Evolutionary conservation across 2,329 filamentous ascomycete genomes (phyloP), one percentile per base, ranked within the genome.

Genomic region (Zasmidium angulare): DNA sequence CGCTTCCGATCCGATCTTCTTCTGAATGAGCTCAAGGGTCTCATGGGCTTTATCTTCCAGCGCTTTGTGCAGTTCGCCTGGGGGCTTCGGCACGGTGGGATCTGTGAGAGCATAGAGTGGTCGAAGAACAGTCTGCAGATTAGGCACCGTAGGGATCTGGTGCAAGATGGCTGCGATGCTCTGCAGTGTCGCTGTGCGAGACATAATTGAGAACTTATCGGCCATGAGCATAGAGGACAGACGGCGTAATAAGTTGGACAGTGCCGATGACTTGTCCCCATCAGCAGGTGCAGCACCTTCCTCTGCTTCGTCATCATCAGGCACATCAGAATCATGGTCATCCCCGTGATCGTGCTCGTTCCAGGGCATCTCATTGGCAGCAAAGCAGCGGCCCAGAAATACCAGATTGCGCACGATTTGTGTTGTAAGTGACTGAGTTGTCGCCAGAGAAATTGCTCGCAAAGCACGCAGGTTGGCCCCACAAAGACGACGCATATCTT

Each of bases 21-120:
- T 89, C 78, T 96, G 92, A 60, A 99, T 73, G n/a, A 83, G 78
- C 63, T 91, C 89, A 79, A 98, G 87, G 11, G 93, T 80, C 68
- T 93, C 89, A 65, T 89, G 85, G 3, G 90, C 89, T 58, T 88
- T 87, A 46, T 84, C 82, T 66, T 89, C 86, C 31, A 99, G 79
- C 0, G 80, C 80, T 63, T 91, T 89, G 74, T 93, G 89, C 20
- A 82, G 84, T 4, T 82, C 79, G 43, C 76, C 73, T 50, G 68
- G 63, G 7, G 69, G 61, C 24, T 86, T 87, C 0, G 91, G 89
- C 19, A 84, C 79, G 0, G 85, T 84, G 1, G 89, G 82, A 72
- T 97, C 92, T 0, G 92, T 96, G 40, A 99, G 79, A 71, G 95
- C 90, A 71, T 93, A 88, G 4, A 98, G 82, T 0, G 88, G 87